Evolutionary conservation across 768 basidiomycete species (phyloP), one percentile per base, ranked within the genome.

Genomic region (Boletales sp.): DNA sequence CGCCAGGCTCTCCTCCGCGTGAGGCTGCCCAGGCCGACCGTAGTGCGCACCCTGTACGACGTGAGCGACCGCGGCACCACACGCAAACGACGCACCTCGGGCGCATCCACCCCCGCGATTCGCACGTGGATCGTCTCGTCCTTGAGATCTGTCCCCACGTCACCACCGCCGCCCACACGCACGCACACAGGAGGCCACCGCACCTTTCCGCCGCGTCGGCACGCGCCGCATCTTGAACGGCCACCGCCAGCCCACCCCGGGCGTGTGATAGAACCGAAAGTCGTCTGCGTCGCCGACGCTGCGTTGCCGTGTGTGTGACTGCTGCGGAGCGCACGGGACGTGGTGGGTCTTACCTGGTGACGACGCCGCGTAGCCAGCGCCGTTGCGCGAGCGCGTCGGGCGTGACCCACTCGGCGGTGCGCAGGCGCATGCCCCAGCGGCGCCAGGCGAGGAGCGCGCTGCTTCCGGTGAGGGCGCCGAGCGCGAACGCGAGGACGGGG

Each of bases 71-170:
- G 11, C 11, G 10, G 10, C 11, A 14, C 33, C 4, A 34, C 9
- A 8, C 4, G 9, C 1, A 1, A 3, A 18, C 32, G 28, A 47
- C 64, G 30, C 57, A 88, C 91, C 75, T 98, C 94, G 0, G 94
- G 94, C 1, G 94, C 94, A 63, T 98, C 94, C 5, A 93, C 83
- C 0, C 91, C 94, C 13, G 90, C 90, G 28, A 98, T 81, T 13
- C 94, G 83, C 28, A 98, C 82, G 60, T 90, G 86, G 15, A 97
- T 74, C 2, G 94, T 96, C 57, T 91, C 72, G 53, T 85, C 80
- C 62, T 81, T 88, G 41, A 94, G 73, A 0, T 81, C 92, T 91
- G 18, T 46, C 30, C 14, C 33, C 33, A 14, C 9, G 33, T 32
- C 25, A 18, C 31, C 17, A 25, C 14, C n/a, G n/a, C 35, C 17